These are phyloP conservation scores for Pleurotus sapidus DNA, from an alignment of 768 basidiomycete species.

Conservation along the genomic window DNA sequence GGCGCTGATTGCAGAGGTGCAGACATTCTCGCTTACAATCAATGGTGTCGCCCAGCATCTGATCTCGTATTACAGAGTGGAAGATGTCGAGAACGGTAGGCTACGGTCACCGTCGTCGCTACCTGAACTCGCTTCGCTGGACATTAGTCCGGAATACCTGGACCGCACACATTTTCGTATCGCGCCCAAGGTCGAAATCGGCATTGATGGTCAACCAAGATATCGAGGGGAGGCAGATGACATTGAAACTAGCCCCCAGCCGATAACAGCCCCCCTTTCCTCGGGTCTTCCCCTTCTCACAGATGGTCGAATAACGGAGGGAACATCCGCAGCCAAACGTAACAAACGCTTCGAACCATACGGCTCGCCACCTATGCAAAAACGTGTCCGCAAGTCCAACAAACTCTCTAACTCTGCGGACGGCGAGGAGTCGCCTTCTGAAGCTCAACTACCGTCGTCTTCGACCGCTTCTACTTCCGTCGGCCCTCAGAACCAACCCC, in stretches of 20 bases:
- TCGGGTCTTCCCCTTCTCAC: conserved; percentile 47
- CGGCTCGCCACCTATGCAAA: conserved; percentile 21
- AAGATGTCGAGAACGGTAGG: conserved; percentile 87
- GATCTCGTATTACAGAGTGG: conserved; percentile 91
- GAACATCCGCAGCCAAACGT: conserved; percentile 29
- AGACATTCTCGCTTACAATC: conserved; percentile 93
- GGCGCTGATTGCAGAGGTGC: conserved; percentile 10
- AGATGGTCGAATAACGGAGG: conserved; percentile 40
- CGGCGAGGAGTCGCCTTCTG: conserved; percentile 6
- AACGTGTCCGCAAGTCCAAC: conserved; percentile 36
- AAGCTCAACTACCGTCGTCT: conserved; percentile 12
- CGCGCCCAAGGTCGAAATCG: conserved; percentile 85
- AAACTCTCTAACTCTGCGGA: conserved; percentile 12
- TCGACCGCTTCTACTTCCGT: conserved; percentile 15
- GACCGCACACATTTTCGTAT: conserved; percentile 90
- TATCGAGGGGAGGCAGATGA: conserved; percentile 87
- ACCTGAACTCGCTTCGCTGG: conserved; percentile 81
- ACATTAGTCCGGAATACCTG: conserved; percentile 85
- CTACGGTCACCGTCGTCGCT: conserved; percentile 86
- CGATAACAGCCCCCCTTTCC: conserved; percentile 40
- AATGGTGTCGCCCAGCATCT: conserved; percentile 86
- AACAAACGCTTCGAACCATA: conserved; percentile 44
- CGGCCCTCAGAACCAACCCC: neutral
- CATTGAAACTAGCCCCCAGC: conserved; percentile 40
- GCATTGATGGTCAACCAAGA: conserved; percentile 75